Evolutionary conservation across 2,329 filamentous ascomycete species (phyloP), one percentile per base, ranked within the genome.

Genomic region (Monosporascus sp.): DNA sequence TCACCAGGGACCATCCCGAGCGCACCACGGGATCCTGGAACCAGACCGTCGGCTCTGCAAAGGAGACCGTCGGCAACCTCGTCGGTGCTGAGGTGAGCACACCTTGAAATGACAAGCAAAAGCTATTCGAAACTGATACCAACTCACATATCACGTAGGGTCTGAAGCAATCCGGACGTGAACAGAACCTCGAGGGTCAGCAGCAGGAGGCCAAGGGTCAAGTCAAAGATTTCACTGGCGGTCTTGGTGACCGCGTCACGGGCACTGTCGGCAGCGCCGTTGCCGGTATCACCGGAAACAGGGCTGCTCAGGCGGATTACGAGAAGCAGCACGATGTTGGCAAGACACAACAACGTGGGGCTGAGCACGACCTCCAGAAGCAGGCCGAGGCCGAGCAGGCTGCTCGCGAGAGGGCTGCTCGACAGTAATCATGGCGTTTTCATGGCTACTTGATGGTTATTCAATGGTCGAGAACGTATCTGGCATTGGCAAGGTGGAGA

Each of bases 41-140:
- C 76, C 92, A 97, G 74, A 96, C 90, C 5, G 67, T 92, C n/a
- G 93, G 92, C 50, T 82, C 87, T 1, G 86, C 86, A 44, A 97
- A 97, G 77, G 90, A 97, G 69, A 77, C 85, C 5, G 58, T 94
- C 1, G 93, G 93, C 54, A 85, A 86, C 18, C 63, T 93, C 5
- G 60, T 93, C 25, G 93, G 92, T 55, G 85, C 82, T 58, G 87
- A 94, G 73, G 81, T 82, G 67, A 60, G 72, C 64, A 48, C 11
- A 47, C 43, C 24, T 7, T 2, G 14, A 5, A 15, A 43, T 15
- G n/a, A 14, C 24, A 39, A 39, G 41, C 8, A 27, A 37, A 15
- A 35, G 18, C 8, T 18, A 17, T 25, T 18, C 3, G 9, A 31
- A 41, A 27, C 11, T 27, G 4, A 8, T 14, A 11, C 35, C 15